Conservation (phyloP, 2,329 filamentous ascomycete genomes). For the Emydomyces testavorans region DNA sequence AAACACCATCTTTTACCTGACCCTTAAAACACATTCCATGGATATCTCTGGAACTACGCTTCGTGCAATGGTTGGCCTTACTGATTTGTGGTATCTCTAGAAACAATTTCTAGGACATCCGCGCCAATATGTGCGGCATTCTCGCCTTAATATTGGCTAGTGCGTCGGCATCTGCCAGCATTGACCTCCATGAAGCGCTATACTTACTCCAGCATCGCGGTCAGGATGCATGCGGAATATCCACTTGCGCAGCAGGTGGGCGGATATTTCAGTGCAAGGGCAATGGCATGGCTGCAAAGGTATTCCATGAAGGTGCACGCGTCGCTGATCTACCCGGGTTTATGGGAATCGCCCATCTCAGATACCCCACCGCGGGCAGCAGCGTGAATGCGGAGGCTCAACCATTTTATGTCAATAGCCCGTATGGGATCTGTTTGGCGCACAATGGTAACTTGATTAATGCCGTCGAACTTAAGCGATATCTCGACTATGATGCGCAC, state of each 20-base stretch:
- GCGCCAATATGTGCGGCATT: constrained; percentile 49
- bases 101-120: not conserved
- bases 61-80: not conserved
- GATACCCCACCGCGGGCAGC: constrained; percentile 83
- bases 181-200: constrained; percentile 59
- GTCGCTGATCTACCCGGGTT: constrained; percentile 66
- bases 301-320: constrained; percentile 69
- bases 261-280: constrained; percentile 83
- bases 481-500: constrained; percentile 66
- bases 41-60: not conserved
- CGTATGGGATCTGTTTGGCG: constrained; percentile 68
- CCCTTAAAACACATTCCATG: not conserved
- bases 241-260: constrained; percentile 61
- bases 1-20: constrained; percentile 21
- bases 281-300: constrained; percentile 73
- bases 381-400: constrained; percentile 76
- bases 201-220: constrained; percentile 65
- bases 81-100: constrained; percentile 10
- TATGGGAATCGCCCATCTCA: constrained; percentile 75
- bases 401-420: constrained; percentile 83
- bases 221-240: constrained; percentile 81
- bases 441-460: constrained; percentile 90
- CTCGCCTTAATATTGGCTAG: constrained; percentile 51
- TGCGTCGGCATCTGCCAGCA: constrained; percentile 43
- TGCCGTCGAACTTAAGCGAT: constrained; percentile 55